A percentile compares a stretch with the other conserved stretches of the same genome.
These are phyloP conservation scores for Pleurotus sapidus DNA, from an alignment of 768 basidiomycete species.

Conservation along the genomic window DNA sequence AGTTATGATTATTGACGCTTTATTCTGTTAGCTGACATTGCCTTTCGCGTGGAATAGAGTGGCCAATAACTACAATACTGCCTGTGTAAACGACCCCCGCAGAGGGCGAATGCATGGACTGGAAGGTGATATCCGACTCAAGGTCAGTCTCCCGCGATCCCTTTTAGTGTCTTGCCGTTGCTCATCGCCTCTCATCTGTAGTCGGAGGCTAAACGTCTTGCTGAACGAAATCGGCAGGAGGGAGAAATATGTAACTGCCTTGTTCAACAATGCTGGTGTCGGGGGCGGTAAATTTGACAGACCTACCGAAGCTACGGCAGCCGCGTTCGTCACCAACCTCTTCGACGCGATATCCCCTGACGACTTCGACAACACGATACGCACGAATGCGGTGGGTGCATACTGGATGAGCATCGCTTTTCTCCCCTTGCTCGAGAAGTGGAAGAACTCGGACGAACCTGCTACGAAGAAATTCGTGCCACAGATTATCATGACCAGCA, in stretches of 20 bases:
- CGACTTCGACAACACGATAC: conserved; percentile 30
- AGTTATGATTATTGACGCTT: conserved; percentile 7
- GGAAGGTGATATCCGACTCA: conserved; percentile 36
- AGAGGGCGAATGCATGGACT: conserved; percentile 37
- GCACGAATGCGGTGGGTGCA: conserved; percentile 41
- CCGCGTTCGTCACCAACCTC: conserved; percentile 33
- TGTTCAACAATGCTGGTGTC: conserved; percentile 50
- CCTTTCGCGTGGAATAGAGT: conserved; percentile 20
- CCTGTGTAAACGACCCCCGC: conserved; percentile 20
- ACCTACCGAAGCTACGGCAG: conserved; percentile 28
- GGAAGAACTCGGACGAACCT: conserved; percentile 30
- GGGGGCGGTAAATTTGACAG: conserved; percentile 22
- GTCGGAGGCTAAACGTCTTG: conserved; percentile 41
- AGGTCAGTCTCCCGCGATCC: conserved; percentile 21
- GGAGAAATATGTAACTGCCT: conserved; percentile 37
- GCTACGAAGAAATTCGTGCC: conserved; percentile 36
- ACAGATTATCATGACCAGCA: conserved; percentile 47
- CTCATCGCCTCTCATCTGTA: conserved; percentile 9
- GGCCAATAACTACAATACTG: conserved; percentile 33
- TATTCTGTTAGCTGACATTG: too few species aligned
- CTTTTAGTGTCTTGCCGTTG: too few species aligned
- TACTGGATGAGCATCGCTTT: conserved; percentile 60
- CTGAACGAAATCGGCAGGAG: conserved; percentile 33
- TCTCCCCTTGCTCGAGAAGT: conserved; percentile 47
- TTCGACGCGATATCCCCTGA: conserved; percentile 36